A percentile compares a stretch with the other conserved stretches of the same genome.
Evolutionary conservation across 495 filamentous ascomycete species (phyloP).

Genomic region (Geopyxis carbonaria): DNA sequence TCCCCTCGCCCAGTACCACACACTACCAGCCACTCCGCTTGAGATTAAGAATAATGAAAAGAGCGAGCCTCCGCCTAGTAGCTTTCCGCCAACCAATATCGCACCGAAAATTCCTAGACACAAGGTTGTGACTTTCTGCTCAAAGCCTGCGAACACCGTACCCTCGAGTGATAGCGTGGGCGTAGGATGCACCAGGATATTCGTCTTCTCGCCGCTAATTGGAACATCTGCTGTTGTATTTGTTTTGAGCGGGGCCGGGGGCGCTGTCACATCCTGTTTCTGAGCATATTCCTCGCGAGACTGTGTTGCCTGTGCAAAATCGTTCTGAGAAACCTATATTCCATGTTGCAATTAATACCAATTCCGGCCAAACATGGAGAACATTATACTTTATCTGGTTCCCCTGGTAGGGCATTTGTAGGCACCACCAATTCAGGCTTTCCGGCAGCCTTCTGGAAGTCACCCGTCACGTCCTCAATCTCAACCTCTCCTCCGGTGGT

Average conservation of each 20-base stretch:
- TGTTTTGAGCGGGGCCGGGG: conserved; percentile 65
- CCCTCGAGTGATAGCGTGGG: conserved; percentile 61
- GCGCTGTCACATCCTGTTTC: conserved; percentile 77
- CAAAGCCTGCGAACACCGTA: conserved; percentile 63
- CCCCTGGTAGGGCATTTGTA: conserved; percentile 9
- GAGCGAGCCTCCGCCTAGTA: conserved; percentile 54
- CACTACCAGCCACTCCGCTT: conserved; percentile 48
- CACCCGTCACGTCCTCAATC: conserved; percentile 61
- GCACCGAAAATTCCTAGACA: conserved; percentile 50
- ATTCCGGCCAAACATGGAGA: not conserved
- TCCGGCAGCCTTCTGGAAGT: conserved; percentile 53
- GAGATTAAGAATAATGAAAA: conserved; percentile 57
- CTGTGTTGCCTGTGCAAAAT: conserved; percentile 28
- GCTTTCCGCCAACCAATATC: conserved; percentile 59
- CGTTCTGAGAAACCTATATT: conserved; percentile 36
- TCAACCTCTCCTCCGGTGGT: conserved; percentile 69
- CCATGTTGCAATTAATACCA: too few species aligned
- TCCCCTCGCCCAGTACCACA: conserved; percentile 81
- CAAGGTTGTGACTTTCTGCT: conserved; percentile 49
- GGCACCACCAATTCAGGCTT: conserved; percentile 41
- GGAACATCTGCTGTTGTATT: conserved; percentile 81
- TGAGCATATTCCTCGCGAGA: conserved; percentile 57
- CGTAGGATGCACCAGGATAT: conserved; percentile 85
- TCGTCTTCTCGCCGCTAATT: conserved; percentile 89
- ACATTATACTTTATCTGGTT: not conserved